Evolutionary conservation across 2,329 filamentous ascomycete species (phyloP).

Genomic region (Aspergillus caelatus): DNA sequence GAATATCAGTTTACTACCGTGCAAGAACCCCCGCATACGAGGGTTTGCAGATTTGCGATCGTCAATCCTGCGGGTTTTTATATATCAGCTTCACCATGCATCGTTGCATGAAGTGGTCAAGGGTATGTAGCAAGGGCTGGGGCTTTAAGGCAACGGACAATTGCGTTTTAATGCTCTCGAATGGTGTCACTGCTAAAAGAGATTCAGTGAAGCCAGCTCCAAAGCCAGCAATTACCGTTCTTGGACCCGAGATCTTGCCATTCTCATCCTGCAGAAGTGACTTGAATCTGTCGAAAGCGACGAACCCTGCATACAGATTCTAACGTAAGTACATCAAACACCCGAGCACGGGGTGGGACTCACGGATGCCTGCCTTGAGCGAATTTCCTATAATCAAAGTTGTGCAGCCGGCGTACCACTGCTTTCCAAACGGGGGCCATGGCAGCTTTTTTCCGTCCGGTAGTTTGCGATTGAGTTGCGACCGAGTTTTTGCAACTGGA

Average conservation of each 20-base stretch:
- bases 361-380: slow-evolving; percentile 91
- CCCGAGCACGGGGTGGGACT: slow-evolving; percentile 36
- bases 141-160: slow-evolving; percentile 55
- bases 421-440: slow-evolving; percentile 88
- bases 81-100: slow-evolving; percentile 1
- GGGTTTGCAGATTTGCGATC: slow-evolving; percentile 86
- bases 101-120: background rate
- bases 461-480: slow-evolving; percentile 86
- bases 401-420: slow-evolving; percentile 98
- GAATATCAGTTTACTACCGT: slow-evolving; percentile 84
- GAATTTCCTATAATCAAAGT: slow-evolving; percentile 97
- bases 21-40: slow-evolving; percentile 86
- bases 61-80: slow-evolving; percentile 69
- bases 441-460: slow-evolving; percentile 83
- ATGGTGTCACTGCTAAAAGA: slow-evolving; percentile 89
- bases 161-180: slow-evolving; percentile 98
- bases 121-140: background rate
- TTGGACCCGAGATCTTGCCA: slow-evolving; percentile 85
- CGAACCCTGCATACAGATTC: slow-evolving; percentile 65
- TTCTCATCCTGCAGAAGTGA: slow-evolving; percentile 76
- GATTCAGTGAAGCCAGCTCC: slow-evolving; percentile 94
- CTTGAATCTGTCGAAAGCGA: slow-evolving; percentile 96
- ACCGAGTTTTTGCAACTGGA: slow-evolving; percentile 87
- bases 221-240: slow-evolving; percentile 90
- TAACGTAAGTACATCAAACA: background rate